Evolutionary conservation across 1,139 yeast genomes (phyloP).

Genomic region (Lodderomyces oxycetoniae): DNA sequence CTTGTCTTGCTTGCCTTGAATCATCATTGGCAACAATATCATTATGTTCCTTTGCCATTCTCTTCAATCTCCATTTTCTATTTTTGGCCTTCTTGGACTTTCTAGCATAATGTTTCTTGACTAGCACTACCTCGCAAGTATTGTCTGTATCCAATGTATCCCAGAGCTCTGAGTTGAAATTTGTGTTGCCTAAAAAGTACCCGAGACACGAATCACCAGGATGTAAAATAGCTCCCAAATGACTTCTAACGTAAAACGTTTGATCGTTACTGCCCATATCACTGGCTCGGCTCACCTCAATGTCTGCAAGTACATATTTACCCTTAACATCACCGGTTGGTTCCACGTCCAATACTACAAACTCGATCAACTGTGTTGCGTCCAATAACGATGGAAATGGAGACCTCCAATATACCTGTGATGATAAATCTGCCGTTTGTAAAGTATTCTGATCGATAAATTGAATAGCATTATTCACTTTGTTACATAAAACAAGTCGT

Average conservation of each 20-base stretch:
- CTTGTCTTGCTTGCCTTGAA: constrained; percentile 78
- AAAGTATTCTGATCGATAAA: constrained; percentile 81
- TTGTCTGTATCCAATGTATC: constrained; percentile 62
- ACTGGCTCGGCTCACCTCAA: constrained; percentile 78
- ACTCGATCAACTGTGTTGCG: constrained; percentile 76
- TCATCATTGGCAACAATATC: constrained; percentile 78
- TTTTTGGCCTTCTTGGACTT: constrained; percentile 70
- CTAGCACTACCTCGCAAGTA: constrained; percentile 84
- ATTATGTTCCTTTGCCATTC: constrained; percentile 95
- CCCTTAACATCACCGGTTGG: constrained; percentile 85
- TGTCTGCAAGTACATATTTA: constrained; percentile 80
- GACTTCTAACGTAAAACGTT: constrained; percentile 78
- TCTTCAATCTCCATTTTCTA: constrained; percentile 93
- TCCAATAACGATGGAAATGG: constrained; percentile 80
- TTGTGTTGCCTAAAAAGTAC: constrained; percentile 75
- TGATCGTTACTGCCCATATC: constrained; percentile 85
- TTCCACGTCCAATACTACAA: constrained; percentile 87
- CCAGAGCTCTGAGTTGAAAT: constrained; percentile 82
- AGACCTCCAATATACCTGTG: constrained; percentile 80
- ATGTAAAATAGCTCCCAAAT: constrained; percentile 87
- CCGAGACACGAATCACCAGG: constrained; percentile 97
- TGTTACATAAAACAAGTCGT: constrained; percentile 79
- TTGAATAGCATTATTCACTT: constrained; percentile 75
- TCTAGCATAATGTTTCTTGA: constrained; percentile 87
- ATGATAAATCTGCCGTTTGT: constrained; percentile 72